Base-by-base conservation (phyloP, 228 moss, liverwort and hornwort genomes). In the Sphagnum fallax region DNA sequence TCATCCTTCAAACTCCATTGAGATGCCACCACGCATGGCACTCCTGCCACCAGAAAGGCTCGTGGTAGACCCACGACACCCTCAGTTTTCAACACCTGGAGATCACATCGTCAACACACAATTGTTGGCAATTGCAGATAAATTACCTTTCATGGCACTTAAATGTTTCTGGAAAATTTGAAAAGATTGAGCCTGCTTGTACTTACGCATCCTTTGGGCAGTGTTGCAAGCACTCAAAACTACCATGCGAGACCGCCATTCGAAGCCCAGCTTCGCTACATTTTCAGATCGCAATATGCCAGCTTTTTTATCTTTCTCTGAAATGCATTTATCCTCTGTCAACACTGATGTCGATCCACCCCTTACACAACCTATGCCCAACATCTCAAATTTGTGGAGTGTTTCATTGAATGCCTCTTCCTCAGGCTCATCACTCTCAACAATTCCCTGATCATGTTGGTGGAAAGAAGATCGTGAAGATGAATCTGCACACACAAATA, bases 61-160 rank as follows among this genome's bases (percentile, higher is more conserved):
- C 69, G 77, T 47, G 80, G 80, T 32, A 78, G 52, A 47, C 78
- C 74, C 52, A 78, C 67, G 47, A 78, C 74, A n/a, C 60, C 71
- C 74, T 74, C 71, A 6, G 55, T 78, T 78, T 5, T 62, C 50
- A 78, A 63, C 13, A 78, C 78, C 70, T 78, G 67, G 10, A 60
- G 0, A 63, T 47, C 32, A 32, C 32, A 32, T 32, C 1, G 32
- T 32, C 32, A 32, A 32, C 32, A 32, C 32, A 32, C 32, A 32
- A 32, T 32, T 32, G 32, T 1, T 32, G 1, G 32, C 32, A 32
- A 32, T 32, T 32, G 32, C 32, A 32, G 1, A 32, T 32, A 32
- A 32, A 32, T 32, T 32, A 32, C 32, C 32, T 32, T 32, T 32
- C 32, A 32, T 32, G 1, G 32, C 32, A 32, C 1, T 32, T 32